phyloP scores from a whole-genome alignment of 2,329 filamentous ascomycete species.

The Exophiala xenobiotica region DNA sequence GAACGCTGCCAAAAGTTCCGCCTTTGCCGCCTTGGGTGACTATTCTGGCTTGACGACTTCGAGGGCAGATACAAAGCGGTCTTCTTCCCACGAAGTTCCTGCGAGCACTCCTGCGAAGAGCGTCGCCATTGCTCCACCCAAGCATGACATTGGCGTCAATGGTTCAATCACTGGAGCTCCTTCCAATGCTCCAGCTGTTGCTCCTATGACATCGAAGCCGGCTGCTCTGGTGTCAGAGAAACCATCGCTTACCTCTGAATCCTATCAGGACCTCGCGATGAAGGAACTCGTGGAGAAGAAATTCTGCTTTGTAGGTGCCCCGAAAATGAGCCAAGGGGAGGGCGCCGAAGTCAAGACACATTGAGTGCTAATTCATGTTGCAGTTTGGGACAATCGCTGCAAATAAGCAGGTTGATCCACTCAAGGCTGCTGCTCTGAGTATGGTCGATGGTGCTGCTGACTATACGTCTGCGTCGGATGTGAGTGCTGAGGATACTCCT shows the following conservation, averaged over 20 bases:
- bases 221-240: constrained; percentile 60
- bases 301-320: constrained; percentile 97
- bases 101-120: constrained; percentile 21
- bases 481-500: constrained; percentile 26
- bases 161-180: constrained; percentile 9
- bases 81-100: constrained; percentile 30
- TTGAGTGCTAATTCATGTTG: constrained; percentile 33
- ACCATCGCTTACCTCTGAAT: constrained; percentile 75
- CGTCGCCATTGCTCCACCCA: constrained; percentile 16
- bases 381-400: constrained; percentile 52
- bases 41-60: constrained; percentile 28
- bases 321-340: constrained; percentile 30
- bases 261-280: constrained; percentile 77
- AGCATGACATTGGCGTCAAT: constrained; percentile 25
- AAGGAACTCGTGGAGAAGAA: constrained; percentile 67
- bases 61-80: constrained; percentile 29
- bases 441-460: constrained; percentile 44
- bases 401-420: constrained; percentile 33
- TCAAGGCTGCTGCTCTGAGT: constrained; percentile 24
- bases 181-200: constrained; percentile 23
- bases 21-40: constrained; percentile 30
- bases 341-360: constrained; percentile 29
- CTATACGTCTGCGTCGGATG: constrained; percentile 25
- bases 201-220: constrained; percentile 47
- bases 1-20: constrained; percentile 70